Evolutionary conservation across 208 protist species (phyloP), one percentile per base, ranked within the genome.

Genomic region (Leishmania aethiopica): DNA sequence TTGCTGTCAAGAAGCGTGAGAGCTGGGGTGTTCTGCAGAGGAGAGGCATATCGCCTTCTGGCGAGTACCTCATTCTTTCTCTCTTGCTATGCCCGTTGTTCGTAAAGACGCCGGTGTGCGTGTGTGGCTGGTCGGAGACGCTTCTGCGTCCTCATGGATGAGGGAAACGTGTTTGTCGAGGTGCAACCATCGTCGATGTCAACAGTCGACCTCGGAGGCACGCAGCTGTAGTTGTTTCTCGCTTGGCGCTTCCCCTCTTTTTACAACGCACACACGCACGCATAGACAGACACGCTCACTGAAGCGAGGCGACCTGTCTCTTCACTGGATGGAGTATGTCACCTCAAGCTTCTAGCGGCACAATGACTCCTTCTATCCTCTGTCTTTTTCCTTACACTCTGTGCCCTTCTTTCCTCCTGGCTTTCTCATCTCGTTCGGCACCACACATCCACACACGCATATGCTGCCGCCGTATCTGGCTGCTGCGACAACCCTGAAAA

Each of bases 401-500:
- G 32, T 35, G 13, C 4, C 62, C 32, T 69, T 69, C 32, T 35
- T 40, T 37, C 32, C 28, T 40, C 32, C 10, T 35, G 32, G 15
- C 15, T 69, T 17, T 45, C 15, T 55, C 55, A 13, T 51, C 47
- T 7, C 55, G 25, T 2, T 74, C 25, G 67, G 11, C 28, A 5
- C 51, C 5, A 13, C 67, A 59, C 49, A 60, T 74, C 37, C 70
- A 67, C 57, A 64, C 60, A 74, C 57, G 40, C 40, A 84, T 7
- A 79, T 37, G 45, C 72, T 42, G 10, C 73, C 42, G 19, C 28
- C 35, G 28, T 51, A 32, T 42, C 73, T 40, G 4, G 37, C 28
- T 15, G 22, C 28, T 13, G 22, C 35, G 10, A 35, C 71, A 5
- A 75, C 11, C 47, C 25, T 25, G 17, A 28, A 40, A 49, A n/a